Base-by-base conservation (phyloP, 768 basidiomycete genomes). In the Rhodotorula taiwanensis region DNA sequence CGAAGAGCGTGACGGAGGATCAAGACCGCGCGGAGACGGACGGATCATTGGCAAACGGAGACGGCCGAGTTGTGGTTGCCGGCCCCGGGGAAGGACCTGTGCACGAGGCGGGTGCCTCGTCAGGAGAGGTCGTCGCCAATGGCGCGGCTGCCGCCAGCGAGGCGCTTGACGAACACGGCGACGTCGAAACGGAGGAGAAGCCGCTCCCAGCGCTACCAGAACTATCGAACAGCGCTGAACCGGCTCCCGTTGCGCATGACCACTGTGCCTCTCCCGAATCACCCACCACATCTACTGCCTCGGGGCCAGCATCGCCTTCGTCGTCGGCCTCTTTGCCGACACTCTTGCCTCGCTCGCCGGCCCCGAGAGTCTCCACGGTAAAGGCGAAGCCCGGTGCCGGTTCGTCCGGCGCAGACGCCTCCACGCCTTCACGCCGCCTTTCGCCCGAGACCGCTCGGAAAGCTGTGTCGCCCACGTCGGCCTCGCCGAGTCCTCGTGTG, bases 211-310 rank as follows among this genome's bases (percentile, higher is more conserved):
- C 53, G 15, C 11, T 21, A n/a, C 41, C 39, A 20, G 47, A 48
- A 4, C 36, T 25, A 23, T 52, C 60, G 9, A n/a, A 42, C 45
- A 48, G 55, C 31, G 42, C 51, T 0, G 47, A 58, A 20, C 61
- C 66, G 9, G 47, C 66, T 5, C 10, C 60, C 45, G 66, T 62
- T 61, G 58, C 54, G 10, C 61, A 57, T 1, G 14, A 52, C 1
- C 42, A n/a, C n/a, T n/a, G n/a, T n/a, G n/a, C 52, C 8, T 21
- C 21, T 25, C 2, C 53, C 34, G 44, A 56, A 14, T 54, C 51
- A 23, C 61, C 51, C 20, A 44, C 61, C 7, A 31, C 58, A 23
- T 44, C 50, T 44, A 0, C 30, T 21, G 21, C 60, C 52, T 23
- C 34, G 16, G 43, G 14, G n/a, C 7, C 16, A 4, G 25, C 23